Evolutionary conservation across 225 moss, liverwort and hornwort genomes (phyloP).

Genomic region (Sphagnum tenellum): DNA sequence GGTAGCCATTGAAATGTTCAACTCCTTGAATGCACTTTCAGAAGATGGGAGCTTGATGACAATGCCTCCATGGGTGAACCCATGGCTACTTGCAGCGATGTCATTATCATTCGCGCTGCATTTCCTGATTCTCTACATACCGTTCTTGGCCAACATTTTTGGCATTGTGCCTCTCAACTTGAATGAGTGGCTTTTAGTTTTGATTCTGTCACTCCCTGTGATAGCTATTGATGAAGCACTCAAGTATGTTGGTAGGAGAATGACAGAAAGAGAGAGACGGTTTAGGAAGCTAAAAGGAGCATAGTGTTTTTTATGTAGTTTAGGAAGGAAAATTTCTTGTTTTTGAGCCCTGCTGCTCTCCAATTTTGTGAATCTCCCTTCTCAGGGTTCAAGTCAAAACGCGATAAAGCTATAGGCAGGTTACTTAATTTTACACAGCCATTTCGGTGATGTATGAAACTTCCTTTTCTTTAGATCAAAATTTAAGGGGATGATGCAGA

Average conservation of each 20-base stretch:
- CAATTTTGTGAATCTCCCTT: not conserved
- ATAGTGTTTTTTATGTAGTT: not conserved
- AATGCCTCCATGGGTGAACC: conserved; percentile 82
- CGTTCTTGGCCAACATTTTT: conserved; percentile 68
- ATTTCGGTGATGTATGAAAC: no score
- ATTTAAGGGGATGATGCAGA: no score
- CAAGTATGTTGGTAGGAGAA: conserved; percentile 76
- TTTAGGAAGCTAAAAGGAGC: conserved; percentile 56
- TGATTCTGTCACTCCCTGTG: conserved; percentile 78
- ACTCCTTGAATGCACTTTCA: conserved; percentile 81
- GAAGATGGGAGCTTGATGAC: conserved; percentile 72
- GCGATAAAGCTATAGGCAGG: no score
- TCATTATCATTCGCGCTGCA: conserved; percentile 68
- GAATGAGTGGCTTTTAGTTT: conserved; percentile 86
- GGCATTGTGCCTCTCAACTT: conserved; percentile 80
- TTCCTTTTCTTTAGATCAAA: no score
- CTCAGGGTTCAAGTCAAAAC: no score
- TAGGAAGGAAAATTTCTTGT: no score
- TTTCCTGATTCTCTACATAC: conserved; percentile 75
- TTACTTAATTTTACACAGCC: no score
- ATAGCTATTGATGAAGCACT: conserved; percentile 79
- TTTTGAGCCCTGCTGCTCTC: not conserved
- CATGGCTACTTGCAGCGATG: conserved; percentile 71
- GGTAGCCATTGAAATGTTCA: conserved; percentile 81
- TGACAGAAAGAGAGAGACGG: conserved; percentile 47